Evolutionary conservation across 164 flowering plant species (phyloP).

Genomic region (Vitis amurensis): DNA sequence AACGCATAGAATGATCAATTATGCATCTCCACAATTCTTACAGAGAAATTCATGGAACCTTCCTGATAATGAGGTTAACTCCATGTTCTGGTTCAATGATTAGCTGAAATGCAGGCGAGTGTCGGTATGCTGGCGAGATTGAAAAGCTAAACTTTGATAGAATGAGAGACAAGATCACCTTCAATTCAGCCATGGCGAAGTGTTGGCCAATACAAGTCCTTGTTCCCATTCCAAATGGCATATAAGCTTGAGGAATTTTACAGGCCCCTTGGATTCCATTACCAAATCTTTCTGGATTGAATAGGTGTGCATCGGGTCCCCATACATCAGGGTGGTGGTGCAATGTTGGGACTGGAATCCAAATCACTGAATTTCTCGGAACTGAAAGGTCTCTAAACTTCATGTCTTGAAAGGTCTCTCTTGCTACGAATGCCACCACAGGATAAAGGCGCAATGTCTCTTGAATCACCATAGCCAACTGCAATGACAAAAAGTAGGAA

Average conservation of each 20-base stretch:
- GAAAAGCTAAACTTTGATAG: not conserved
- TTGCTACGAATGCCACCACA: not conserved
- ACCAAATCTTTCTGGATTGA: not conserved
- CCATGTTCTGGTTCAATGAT: not conserved
- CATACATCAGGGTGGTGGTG: not conserved
- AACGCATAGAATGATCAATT: too few species aligned
- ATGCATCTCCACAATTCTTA: too few species aligned
- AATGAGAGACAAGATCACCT: not conserved
- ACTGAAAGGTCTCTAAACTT: not conserved
- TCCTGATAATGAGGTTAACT: not conserved
- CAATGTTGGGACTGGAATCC: not conserved
- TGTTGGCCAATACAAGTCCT: not conserved
- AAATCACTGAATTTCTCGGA: not conserved
- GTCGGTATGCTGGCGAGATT: not conserved
- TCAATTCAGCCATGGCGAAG: not conserved
- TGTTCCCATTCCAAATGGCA: not conserved
- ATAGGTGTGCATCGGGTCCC: not conserved
- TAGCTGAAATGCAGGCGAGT: not conserved
- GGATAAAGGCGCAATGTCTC: conserved; percentile 1
- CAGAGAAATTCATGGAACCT: too few species aligned
- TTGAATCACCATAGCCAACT: conserved; percentile 1
- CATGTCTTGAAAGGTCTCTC: conserved; percentile 2
- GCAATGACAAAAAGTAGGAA: not conserved
- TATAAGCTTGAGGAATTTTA: not conserved
- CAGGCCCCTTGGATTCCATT: not conserved